Base-by-base conservation (phyloP, 805 yeast genomes). In the Nadsonia fulvescens region DNA sequence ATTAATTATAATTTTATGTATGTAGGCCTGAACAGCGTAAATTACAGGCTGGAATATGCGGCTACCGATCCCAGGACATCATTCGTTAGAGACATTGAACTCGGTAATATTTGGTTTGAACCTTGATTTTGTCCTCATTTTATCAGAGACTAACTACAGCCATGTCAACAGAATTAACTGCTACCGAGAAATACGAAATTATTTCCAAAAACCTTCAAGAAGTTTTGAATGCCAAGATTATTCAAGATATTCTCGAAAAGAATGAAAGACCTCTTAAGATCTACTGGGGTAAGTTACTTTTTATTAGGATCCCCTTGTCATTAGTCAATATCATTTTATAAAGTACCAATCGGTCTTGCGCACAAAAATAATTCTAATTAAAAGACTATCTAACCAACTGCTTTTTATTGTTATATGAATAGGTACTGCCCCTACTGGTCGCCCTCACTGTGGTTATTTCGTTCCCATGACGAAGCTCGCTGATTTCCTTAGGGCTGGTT, bases 361-460 rank as follows among this genome's bases (percentile, higher is more conserved):
- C n/a, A n/a, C n/a, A n/a, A n/a, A n/a, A n/a, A n/a, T n/a, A n/a
- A n/a, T n/a, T n/a, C n/a, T n/a, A n/a, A n/a, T n/a, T n/a, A n/a
- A n/a, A n/a, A n/a, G n/a, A n/a, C n/a, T n/a, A n/a, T n/a, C n/a
- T n/a, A n/a, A n/a, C n/a, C n/a, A n/a, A n/a, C n/a, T n/a, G n/a
- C n/a, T n/a, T n/a, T n/a, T n/a, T n/a, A n/a, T n/a, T n/a, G n/a
- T n/a, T n/a, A n/a, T n/a, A n/a, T n/a, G n/a, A n/a, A n/a, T n/a
- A n/a, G n/a, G n/a, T 10, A 83, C 96, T 12, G 99, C 99, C 5
- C 96, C 99, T 33, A 89, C 99, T 4, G 99, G 99, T 28, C 78
- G 69, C 54, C 94, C 96, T 23, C 99, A 89, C 56, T 83, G 95
- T 58, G 99, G 96, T 27, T 89, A 89, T 63, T 81, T 89, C 46